Evolutionary conservation across 1,284 basidiomycete species (phyloP).

Genomic region (Irpex sp.): DNA sequence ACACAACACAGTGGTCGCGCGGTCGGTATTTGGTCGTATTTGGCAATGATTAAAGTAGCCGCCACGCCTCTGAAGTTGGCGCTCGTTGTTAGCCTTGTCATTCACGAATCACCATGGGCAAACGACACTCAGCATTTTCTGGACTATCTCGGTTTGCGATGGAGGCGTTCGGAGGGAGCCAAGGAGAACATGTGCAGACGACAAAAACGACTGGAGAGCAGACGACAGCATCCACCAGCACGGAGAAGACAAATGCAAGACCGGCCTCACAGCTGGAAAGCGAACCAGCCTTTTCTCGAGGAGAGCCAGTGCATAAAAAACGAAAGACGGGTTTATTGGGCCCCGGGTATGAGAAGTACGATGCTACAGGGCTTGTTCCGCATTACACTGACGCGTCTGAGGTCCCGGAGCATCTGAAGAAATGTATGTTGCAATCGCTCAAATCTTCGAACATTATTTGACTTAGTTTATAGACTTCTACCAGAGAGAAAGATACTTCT

Average conservation of each 20-base stretch:
- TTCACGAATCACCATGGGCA: constrained; percentile 24
- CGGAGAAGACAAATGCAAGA: neutral
- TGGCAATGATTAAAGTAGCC: neutral
- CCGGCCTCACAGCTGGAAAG: neutral
- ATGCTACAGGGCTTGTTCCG: constrained; percentile 70
- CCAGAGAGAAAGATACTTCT: constrained; percentile 81
- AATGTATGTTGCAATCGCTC: constrained; percentile 57
- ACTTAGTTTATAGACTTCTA: constrained; percentile 62
- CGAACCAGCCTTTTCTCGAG: neutral
- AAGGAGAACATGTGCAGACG: neutral
- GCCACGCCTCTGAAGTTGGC: neutral
- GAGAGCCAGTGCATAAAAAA: constrained; percentile 27
- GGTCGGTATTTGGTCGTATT: neutral
- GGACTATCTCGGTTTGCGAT: constrained; percentile 50
- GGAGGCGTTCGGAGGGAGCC: constrained; percentile 31
- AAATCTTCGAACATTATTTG: constrained; percentile 1
- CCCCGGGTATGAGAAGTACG: constrained; percentile 42
- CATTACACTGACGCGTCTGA: constrained; percentile 60
- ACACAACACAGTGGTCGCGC: neutral
- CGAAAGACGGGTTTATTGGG: constrained; percentile 29
- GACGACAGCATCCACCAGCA: neutral
- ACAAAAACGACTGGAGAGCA: neutral
- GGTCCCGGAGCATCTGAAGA: constrained; percentile 74
- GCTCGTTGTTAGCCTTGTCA: no score
- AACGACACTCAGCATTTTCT: constrained; percentile 39